These are phyloP conservation scores for Neurospora crassa DNA, from an alignment of 2,329 filamentous ascomycete genomes.

Conservation along the genomic window DNA sequence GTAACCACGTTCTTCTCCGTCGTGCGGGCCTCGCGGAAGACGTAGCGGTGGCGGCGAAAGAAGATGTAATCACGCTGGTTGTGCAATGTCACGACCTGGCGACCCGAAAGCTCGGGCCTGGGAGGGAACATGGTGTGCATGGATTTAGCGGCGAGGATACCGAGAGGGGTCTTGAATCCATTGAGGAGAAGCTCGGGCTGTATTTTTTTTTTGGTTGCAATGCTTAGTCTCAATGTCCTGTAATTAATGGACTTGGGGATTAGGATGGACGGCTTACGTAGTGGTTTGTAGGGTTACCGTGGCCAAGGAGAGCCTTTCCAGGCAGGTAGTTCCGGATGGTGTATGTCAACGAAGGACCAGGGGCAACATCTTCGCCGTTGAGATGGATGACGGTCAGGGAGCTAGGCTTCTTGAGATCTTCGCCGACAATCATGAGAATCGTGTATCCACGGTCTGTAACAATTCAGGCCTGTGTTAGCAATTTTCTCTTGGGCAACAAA, in stretches of 20 bases:
- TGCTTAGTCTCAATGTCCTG: neutral
- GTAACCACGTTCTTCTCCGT: conserved; percentile 81
- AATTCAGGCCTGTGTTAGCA: conserved; percentile 4
- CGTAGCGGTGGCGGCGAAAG: conserved; percentile 78
- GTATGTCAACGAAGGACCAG: conserved; percentile 89
- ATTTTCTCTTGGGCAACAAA: neutral
- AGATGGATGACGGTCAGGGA: conserved; percentile 79
- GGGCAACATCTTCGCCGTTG: conserved; percentile 33
- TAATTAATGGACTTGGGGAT: conserved; percentile 38
- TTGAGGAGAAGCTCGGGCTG: conserved; percentile 55
- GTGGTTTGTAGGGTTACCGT: conserved; percentile 81
- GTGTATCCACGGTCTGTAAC: conserved; percentile 61
- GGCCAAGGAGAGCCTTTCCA: conserved; percentile 76
- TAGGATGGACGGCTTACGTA: conserved; percentile 55
- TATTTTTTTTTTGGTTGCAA: conserved; percentile 4
- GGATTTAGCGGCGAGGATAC: conserved; percentile 75
- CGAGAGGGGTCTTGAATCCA: conserved; percentile 89
- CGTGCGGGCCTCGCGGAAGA: conserved; percentile 79
- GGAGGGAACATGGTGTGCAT: conserved; percentile 75
- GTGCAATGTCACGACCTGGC: conserved; percentile 86
- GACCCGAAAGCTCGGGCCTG: conserved; percentile 71
- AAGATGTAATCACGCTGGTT: conserved; percentile 95
- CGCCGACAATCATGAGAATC: conserved; percentile 72
- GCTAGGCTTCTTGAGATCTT: conserved; percentile 77
- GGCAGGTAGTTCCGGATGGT: conserved; percentile 84